phyloP scores from a whole-genome alignment of 2,329 filamentous ascomycete species.

The Colletotrichum cereale region DNA sequence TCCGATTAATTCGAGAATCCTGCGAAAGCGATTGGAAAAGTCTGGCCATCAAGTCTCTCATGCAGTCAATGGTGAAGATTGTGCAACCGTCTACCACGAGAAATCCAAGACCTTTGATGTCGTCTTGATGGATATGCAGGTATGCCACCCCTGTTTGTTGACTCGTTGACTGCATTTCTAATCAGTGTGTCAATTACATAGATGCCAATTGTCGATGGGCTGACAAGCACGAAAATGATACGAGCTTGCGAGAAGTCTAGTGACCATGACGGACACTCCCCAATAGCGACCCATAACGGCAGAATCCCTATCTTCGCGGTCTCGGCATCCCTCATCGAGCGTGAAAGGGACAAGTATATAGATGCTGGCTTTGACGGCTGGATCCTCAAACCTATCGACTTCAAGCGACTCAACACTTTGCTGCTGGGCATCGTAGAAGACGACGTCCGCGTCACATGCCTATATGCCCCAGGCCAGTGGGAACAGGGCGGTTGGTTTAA shows the following conservation, averaged over 20 bases:
- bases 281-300: slow-evolving; percentile 69
- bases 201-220: slow-evolving; percentile 94
- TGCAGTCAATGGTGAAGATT: slow-evolving; percentile 88
- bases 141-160: slow-evolving; percentile 55
- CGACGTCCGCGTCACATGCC: slow-evolving; percentile 67
- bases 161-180: neutral
- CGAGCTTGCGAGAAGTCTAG: slow-evolving; percentile 74
- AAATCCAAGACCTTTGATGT: slow-evolving; percentile 76
- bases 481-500: slow-evolving; percentile 88
- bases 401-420: slow-evolving; percentile 77
- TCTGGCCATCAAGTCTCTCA: slow-evolving; percentile 78
- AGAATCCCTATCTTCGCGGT: slow-evolving; percentile 88
- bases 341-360: slow-evolving; percentile 76
- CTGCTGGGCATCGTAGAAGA: slow-evolving; percentile 77
- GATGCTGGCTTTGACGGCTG: slow-evolving; percentile 88
- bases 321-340: slow-evolving; percentile 83
- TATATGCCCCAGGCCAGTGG: slow-evolving; percentile 82
- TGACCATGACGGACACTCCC: slow-evolving; percentile 65
- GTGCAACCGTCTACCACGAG: slow-evolving; percentile 77
- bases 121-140: slow-evolving; percentile 94
- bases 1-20: slow-evolving; percentile 85
- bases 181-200: slow-evolving; percentile 50
- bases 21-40: slow-evolving; percentile 84
- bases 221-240: slow-evolving; percentile 86
- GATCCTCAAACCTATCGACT: slow-evolving; percentile 91